These are phyloP conservation scores for Argentina anserina DNA, from an alignment of 306 rosid genomes.

Conservation along the genomic window DNA sequence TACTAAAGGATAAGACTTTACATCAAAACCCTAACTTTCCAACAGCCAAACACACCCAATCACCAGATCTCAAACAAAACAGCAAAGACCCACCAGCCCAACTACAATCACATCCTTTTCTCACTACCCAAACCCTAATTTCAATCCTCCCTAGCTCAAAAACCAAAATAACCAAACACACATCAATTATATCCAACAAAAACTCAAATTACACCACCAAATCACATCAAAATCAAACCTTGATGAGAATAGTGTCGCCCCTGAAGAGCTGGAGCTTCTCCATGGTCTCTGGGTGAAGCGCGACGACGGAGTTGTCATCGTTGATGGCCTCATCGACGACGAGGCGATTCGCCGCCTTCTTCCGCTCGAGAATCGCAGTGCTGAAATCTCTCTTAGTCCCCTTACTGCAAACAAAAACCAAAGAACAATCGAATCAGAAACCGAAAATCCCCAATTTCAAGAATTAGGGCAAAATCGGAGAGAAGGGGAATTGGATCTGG, in stretches of 20 bases:
- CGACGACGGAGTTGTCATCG: constrained; percentile 92
- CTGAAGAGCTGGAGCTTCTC: constrained; percentile 91
- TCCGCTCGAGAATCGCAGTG: constrained; percentile 90
- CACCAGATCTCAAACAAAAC: constrained; percentile 18
- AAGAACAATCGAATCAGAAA: background rate
- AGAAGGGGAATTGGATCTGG: background rate
- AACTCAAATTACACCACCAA: background rate
- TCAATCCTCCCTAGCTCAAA: constrained; percentile 2
- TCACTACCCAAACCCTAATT: constrained; percentile 17
- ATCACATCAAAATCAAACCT: constrained; percentile 37
- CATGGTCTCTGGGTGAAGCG: constrained; percentile 88
- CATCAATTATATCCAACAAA: background rate
- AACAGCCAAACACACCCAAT: constrained; percentile 3
- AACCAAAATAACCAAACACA: background rate
- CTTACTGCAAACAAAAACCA: constrained; percentile 45
- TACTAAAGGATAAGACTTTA: background rate
- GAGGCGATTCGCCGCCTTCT: constrained; percentile 83
- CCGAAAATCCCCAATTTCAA: background rate
- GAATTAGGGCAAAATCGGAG: background rate
- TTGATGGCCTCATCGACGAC: constrained; percentile 89
- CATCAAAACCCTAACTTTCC: background rate
- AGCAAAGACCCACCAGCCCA: constrained; percentile 5
- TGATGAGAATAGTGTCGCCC: constrained; percentile 84
- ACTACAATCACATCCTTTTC: background rate
- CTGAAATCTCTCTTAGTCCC: constrained; percentile 78